A percentile compares a stretch with the other conserved stretches of the same genome.
phyloP scores from a whole-genome alignment of 2,329 filamentous ascomycete genomes.

The Ceratocystis destructans region DNA sequence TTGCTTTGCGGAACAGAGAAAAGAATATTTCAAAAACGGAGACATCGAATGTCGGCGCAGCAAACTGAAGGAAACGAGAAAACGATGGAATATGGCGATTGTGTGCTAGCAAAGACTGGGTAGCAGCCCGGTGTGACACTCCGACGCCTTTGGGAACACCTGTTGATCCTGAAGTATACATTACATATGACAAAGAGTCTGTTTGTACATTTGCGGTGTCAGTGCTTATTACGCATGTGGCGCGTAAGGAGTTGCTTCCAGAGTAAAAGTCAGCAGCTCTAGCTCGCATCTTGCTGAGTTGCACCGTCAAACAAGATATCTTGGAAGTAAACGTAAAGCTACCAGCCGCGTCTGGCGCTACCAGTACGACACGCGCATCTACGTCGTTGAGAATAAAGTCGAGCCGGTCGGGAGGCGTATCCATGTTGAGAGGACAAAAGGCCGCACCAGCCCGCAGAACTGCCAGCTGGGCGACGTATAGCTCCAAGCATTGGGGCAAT shows the following conservation, averaged over 20 bases:
- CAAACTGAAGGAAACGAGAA: constrained; percentile 75
- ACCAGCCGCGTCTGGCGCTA: constrained; percentile 36
- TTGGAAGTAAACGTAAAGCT: neutral
- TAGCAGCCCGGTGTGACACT: constrained; percentile 64
- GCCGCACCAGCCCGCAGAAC: constrained; percentile 69
- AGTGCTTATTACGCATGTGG: neutral
- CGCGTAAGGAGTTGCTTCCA: neutral
- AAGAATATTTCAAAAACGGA: constrained; percentile 95
- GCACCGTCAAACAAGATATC: neutral
- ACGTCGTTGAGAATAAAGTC: constrained; percentile 73
- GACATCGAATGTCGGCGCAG: constrained; percentile 84
- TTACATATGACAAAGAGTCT: constrained; percentile 60
- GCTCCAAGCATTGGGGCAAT: constrained; percentile 58
- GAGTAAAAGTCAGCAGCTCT: neutral
- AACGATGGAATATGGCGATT: constrained; percentile 64
- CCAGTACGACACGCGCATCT: constrained; percentile 53
- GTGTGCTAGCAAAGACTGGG: constrained; percentile 73
- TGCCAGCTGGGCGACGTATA: constrained; percentile 67
- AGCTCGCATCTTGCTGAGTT: constrained; percentile 26
- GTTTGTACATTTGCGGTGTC: constrained; percentile 14
- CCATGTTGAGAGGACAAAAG: constrained; percentile 72
- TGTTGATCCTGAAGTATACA: constrained; percentile 88
- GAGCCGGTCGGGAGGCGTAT: constrained; percentile 62
- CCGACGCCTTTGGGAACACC: constrained; percentile 79
- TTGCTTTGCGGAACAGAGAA: constrained; percentile 58